Conservation (phyloP, 192 early-diverging fungal species). For the Umbelopsis ramanniana region DNA sequence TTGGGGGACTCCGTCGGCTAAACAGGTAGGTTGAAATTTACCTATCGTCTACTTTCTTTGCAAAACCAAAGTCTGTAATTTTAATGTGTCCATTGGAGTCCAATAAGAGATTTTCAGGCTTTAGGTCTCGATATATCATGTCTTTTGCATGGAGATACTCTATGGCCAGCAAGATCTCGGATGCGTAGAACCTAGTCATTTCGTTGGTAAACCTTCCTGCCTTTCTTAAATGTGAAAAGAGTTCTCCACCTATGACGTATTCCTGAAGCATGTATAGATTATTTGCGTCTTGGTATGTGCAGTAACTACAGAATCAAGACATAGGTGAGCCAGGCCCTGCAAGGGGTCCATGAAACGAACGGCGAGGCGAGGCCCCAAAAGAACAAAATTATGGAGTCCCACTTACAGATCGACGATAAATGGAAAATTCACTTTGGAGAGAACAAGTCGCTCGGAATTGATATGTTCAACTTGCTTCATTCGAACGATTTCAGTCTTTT, state of each 20-base stretch:
- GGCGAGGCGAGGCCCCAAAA: too few species aligned
- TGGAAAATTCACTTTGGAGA: slow-evolving; percentile 82
- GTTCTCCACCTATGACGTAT: slow-evolving; percentile 85
- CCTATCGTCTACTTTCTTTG: slow-evolving; percentile 68
- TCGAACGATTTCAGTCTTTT: slow-evolving; percentile 88
- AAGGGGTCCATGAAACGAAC: not conserved
- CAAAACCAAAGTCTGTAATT: slow-evolving; percentile 92
- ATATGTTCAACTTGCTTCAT: slow-evolving; percentile 97
- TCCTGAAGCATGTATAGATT: slow-evolving; percentile 87
- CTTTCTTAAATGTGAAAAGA: slow-evolving; percentile 82
- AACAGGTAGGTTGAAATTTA: not conserved
- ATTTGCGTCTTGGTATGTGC: slow-evolving; percentile 82
- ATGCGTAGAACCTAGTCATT: slow-evolving; percentile 84
- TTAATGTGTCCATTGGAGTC: slow-evolving; percentile 83
- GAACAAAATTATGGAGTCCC: not conserved
- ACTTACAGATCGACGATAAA: slow-evolving; percentile 88
- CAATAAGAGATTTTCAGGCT: slow-evolving; percentile 78
- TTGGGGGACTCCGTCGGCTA: not conserved
- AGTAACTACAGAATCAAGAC: slow-evolving; percentile 22
- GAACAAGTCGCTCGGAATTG: slow-evolving; percentile 90
- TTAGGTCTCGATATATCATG: slow-evolving; percentile 88
- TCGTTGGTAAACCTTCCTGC: slow-evolving; percentile 81
- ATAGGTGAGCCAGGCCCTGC: not conserved
- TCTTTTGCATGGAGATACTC: slow-evolving; percentile 82
- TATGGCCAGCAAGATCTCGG: slow-evolving; percentile 84